A percentile compares a stretch with the other conserved stretches of the same genome.
Evolutionary conservation across 2,329 filamentous ascomycete genomes (phyloP).

Genomic region (Chaetomium strumarium): DNA sequence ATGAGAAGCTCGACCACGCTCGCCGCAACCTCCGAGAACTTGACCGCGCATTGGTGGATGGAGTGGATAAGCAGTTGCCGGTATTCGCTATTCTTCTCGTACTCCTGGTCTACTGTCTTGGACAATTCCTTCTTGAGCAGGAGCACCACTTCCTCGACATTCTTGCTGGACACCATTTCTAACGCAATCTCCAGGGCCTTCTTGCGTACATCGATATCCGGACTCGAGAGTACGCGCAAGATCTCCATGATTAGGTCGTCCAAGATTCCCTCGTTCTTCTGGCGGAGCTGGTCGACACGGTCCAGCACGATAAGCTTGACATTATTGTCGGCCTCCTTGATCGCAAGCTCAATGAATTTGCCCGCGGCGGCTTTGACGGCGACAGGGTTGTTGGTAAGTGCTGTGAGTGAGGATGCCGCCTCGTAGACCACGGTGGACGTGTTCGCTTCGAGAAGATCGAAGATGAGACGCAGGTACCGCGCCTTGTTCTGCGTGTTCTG

Average conservation of each 20-base stretch:
- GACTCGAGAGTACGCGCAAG: slow-evolving; percentile 85
- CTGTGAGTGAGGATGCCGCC: slow-evolving; percentile 88
- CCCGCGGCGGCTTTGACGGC: slow-evolving; percentile 93
- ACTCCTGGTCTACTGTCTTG: slow-evolving; percentile 97
- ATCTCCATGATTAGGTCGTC: slow-evolving; percentile 98
- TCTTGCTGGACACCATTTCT: slow-evolving; percentile 98
- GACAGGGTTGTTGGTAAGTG: slow-evolving; percentile 91
- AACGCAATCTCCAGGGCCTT: slow-evolving; percentile 87
- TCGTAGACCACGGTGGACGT: slow-evolving; percentile 96
- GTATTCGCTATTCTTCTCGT: slow-evolving; percentile 96
- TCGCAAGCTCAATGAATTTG: slow-evolving; percentile 95
- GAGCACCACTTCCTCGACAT: slow-evolving; percentile 94
- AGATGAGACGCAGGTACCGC: slow-evolving; percentile 87
- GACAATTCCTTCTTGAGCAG: slow-evolving; percentile 94
- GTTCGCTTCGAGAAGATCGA: slow-evolving; percentile 88
- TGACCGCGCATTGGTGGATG: slow-evolving; percentile 97
- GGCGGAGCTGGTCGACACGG: slow-evolving; percentile 69
- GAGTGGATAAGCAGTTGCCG: slow-evolving; percentile 92
- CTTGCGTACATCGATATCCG: slow-evolving; percentile 89
- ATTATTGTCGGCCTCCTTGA: slow-evolving; percentile 98
- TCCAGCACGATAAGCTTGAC: slow-evolving; percentile 98
- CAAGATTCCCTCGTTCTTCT: slow-evolving; percentile 72
- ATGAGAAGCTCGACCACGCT: slow-evolving; percentile 95
- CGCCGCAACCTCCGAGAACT: slow-evolving; percentile 95
- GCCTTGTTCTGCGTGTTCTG: slow-evolving; percentile 95